phyloP scores from a whole-genome alignment of 371 early-diverging fungal species.

The Apophysomyces variabilis region DNA sequence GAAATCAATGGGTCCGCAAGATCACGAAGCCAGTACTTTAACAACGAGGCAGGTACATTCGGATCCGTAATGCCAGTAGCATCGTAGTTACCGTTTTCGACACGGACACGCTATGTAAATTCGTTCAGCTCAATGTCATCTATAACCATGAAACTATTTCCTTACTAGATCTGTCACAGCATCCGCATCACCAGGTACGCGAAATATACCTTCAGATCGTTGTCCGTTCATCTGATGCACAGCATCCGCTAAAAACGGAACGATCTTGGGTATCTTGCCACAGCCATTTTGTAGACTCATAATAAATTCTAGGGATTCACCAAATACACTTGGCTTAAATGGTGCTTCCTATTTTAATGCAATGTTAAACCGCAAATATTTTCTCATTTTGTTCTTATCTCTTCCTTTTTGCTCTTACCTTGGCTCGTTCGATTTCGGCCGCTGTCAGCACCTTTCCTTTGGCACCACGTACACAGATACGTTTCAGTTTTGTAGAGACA shows the following conservation, averaged over 20 bases:
- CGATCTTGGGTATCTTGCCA: conserved; percentile 73
- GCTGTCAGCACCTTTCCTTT: conserved; percentile 77
- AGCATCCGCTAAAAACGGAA: conserved; percentile 82
- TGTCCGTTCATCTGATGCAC: conserved; percentile 80
- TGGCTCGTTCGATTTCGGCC: conserved; percentile 82
- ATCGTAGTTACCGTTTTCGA: conserved; percentile 86
- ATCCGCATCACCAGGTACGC: conserved; percentile 95
- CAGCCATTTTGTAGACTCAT: conserved; percentile 67
- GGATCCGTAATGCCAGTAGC: conserved; percentile 78
- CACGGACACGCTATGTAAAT: conserved; percentile 59
- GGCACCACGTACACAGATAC: conserved; percentile 81
- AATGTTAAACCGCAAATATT: background rate
- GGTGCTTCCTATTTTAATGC: conserved; percentile 70
- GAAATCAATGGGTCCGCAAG: conserved; percentile 91
- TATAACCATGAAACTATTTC: background rate
- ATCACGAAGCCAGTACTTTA: conserved; percentile 94
- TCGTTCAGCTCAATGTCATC: background rate
- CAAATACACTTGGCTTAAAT: conserved; percentile 90
- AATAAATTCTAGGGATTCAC: conserved; percentile 84
- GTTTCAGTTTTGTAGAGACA: conserved; percentile 64
- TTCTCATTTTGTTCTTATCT: background rate
- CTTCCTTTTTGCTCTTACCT: conserved; percentile 36
- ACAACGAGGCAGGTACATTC: conserved; percentile 89
- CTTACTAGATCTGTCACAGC: conserved; percentile 79
- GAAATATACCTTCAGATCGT: conserved; percentile 93